Evolutionary conservation across 108 stramenopile genomes (phyloP).

Genomic region (Nitzschia sp.): DNA sequence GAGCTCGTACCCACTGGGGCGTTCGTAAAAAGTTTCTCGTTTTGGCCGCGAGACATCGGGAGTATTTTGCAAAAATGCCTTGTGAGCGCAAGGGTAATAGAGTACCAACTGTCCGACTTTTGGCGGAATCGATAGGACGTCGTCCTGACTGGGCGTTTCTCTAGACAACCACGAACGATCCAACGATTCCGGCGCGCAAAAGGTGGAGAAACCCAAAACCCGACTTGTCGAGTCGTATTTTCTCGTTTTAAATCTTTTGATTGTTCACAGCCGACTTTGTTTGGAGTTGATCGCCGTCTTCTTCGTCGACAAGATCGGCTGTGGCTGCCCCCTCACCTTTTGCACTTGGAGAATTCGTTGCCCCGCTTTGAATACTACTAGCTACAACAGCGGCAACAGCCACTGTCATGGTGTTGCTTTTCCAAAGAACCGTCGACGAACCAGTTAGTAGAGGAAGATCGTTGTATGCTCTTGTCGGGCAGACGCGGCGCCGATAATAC

Average conservation of each 20-base stretch:
- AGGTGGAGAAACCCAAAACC: conserved; percentile 50
- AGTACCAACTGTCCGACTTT: conserved; percentile 55
- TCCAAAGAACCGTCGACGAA: neutral
- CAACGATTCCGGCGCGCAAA: conserved; percentile 35
- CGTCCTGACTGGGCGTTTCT: conserved; percentile 23
- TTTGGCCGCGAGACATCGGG: conserved; percentile 42
- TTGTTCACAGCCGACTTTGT: conserved; percentile 1
- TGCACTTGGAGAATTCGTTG: neutral
- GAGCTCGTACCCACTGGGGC: conserved; percentile 51
- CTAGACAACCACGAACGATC: conserved; percentile 52
- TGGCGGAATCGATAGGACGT: conserved; percentile 38
- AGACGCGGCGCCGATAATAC: neutral
- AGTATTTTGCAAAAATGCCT: conserved; percentile 28
- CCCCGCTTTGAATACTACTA: neutral
- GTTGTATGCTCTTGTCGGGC: neutral
- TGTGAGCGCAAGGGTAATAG: conserved; percentile 57
- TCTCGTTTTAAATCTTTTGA: neutral
- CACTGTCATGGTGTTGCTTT: neutral
- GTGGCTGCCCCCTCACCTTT: neutral
- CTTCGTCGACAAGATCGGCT: conserved; percentile 9
- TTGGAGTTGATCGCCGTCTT: neutral
- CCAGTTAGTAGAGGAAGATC: neutral
- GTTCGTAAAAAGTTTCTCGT: conserved; percentile 16
- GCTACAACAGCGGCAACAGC: neutral
- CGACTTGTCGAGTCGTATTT: conserved; percentile 34